A percentile compares a stretch with the other conserved stretches of the same genome.
These are phyloP conservation scores for Lipomyces sp. DNA, from an alignment of 805 yeast species.

Conservation along the genomic window DNA sequence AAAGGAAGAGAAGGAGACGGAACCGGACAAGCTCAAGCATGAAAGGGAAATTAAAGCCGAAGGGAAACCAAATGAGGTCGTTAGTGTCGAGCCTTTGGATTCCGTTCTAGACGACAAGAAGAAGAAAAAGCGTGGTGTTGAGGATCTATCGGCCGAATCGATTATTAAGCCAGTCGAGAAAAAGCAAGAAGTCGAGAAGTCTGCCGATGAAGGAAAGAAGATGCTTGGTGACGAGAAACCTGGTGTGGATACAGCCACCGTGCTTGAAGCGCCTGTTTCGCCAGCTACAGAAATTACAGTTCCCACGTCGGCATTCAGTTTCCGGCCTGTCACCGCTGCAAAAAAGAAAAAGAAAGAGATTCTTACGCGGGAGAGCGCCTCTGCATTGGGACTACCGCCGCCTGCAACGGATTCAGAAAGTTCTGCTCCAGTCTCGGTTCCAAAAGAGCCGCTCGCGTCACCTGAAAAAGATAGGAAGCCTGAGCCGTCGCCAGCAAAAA, in stretches of 20 bases:
- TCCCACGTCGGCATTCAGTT: conserved; percentile 25
- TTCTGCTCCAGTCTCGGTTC: not conserved
- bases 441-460: not conserved
- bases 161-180: not conserved
- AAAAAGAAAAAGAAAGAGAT: conserved; percentile 25
- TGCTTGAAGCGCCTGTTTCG: not conserved
- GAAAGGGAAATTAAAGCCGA: not conserved
- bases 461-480: not conserved
- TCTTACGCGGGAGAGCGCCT: conserved; percentile 25
- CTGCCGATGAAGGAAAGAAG: not conserved
- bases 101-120: not conserved
- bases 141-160: not conserved
- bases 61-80: not conserved
- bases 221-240: not conserved
- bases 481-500: conserved; percentile 7
- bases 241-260: not conserved
- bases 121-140: not conserved
- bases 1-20: not conserved
- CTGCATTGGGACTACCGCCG: conserved; percentile 23
- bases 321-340: conserved; percentile 20
- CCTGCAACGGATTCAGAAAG: conserved; percentile 4
- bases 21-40: not conserved
- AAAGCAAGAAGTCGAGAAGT: conserved; percentile 4
- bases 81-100: not conserved
- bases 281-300: conserved; percentile 6